phyloP scores from a whole-genome alignment of 352 stramenopile species.

The Plasmopara viticola region DNA sequence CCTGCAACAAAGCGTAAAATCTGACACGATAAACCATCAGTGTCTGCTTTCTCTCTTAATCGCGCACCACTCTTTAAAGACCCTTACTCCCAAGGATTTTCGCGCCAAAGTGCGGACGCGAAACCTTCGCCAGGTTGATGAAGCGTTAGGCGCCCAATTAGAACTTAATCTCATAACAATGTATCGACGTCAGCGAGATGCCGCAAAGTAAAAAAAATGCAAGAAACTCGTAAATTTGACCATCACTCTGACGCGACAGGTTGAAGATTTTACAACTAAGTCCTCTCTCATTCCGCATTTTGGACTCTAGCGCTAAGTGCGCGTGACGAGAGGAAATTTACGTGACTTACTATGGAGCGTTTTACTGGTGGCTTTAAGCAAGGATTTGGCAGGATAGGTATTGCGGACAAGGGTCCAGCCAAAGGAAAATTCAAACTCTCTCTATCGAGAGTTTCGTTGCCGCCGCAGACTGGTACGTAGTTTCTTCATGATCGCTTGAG shows the following conservation, averaged over 20 bases:
- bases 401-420: slow-evolving; percentile 1
- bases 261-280: slow-evolving; percentile 21
- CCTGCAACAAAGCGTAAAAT: slow-evolving; percentile 15
- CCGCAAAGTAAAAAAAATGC: not conserved
- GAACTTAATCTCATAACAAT: slow-evolving; percentile 39
- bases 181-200: slow-evolving; percentile 38
- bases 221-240: slow-evolving; percentile 10
- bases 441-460: slow-evolving; percentile 13
- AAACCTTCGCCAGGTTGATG: slow-evolving; percentile 35
- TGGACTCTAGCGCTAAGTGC: slow-evolving; percentile 1
- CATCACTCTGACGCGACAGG: slow-evolving; percentile 29
- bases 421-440: slow-evolving; percentile 26
- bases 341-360: slow-evolving; percentile 12
- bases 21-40: slow-evolving; percentile 2
- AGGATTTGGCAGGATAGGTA: not conserved
- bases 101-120: slow-evolving; percentile 42
- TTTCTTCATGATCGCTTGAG: not conserved
- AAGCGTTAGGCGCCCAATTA: slow-evolving; percentile 25
- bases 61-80: slow-evolving; percentile 20
- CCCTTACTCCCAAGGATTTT: slow-evolving; percentile 49
- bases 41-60: slow-evolving; percentile 27
- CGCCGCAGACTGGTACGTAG: slow-evolving; percentile 19
- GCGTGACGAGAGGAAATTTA: not conserved
- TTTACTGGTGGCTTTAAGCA: slow-evolving; percentile 3
- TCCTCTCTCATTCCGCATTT: slow-evolving; percentile 21